phyloP scores from a whole-genome alignment of 768 basidiomycete genomes.

The Auricularia sp. region DNA sequence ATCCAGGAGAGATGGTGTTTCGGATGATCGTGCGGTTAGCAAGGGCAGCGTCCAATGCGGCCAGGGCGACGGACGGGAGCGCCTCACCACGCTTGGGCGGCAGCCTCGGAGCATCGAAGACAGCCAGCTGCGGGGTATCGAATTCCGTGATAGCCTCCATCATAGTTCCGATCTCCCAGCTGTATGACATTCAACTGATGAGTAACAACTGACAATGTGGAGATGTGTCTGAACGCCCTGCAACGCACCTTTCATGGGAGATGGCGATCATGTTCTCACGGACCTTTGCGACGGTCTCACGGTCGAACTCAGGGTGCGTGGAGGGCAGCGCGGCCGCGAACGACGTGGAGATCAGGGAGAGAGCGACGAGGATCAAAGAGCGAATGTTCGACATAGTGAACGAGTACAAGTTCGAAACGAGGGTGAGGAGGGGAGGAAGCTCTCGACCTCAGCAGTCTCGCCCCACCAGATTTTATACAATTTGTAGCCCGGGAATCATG shows the following conservation, averaged over 20 bases:
- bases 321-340: no score
- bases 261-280: not conserved
- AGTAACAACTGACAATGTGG: not conserved
- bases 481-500: no score
- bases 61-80: not conserved
- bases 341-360: not conserved
- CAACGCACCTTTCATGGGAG: not conserved
- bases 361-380: not conserved
- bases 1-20: not conserved
- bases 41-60: not conserved
- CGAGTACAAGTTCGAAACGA: no score
- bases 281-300: not conserved
- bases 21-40: not conserved
- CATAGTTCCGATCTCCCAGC: constrained; percentile 17
- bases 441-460: no score
- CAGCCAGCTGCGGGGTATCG: constrained; percentile 13
- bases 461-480: no score
- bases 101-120: constrained; percentile 8
- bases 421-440: no score
- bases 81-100: not conserved
- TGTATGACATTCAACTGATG: not conserved
- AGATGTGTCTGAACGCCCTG: no score
- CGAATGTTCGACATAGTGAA: not conserved
- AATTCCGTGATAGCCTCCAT: constrained; percentile 18
- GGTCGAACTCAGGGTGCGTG: not conserved